Base-by-base conservation (phyloP, 2,329 filamentous ascomycete species). In the Aspergillus tamarii region DNA sequence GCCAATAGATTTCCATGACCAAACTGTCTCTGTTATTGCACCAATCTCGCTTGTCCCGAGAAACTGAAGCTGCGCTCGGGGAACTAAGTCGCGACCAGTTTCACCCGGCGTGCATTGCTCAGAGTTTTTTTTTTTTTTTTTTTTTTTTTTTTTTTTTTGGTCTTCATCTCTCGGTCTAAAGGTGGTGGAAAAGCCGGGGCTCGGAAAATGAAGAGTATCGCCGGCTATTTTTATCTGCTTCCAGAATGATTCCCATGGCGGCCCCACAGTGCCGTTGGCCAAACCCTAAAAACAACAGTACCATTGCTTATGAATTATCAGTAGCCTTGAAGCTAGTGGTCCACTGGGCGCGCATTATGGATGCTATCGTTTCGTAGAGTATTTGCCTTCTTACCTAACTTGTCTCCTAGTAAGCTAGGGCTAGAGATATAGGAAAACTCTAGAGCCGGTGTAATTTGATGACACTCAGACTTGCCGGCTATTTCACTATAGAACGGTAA, bases 141-240 rank as follows among this genome's bases (percentile, higher is more conserved):
- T 26, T 26, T 26, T 26, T 26, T 9, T 26, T 26, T 26, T 4
- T 26, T 26, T 4, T 26, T 30, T 32, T 46, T 10, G 19, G 30
- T 30, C 6, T n/a, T 30, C 46, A 50, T 50, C 26, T 30, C 9
- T 16, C 26, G 46, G 46, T 21, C 14, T 19, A 28, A 10, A 19
- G 45, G 45, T 50, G 46, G 46, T 50, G 46, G 23, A 30, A 30
- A 50, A 26, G 16, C 46, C 23, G 26, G 26, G 2, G 46, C 26
- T 28, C 46, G 46, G 23, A 50, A 28, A 50, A 6, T 28, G 26
- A 28, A 30, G 23, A n/a, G 46, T 19, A 28, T 30, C 23, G 46
- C 46, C 46, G 46, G 30, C 46, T 50, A 50, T 50, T 50, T 30
- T 30, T 50, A 50, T 50, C 46, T 50, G 26, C 46, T 50, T 50